Evolutionary conservation across 2,329 filamentous ascomycete genomes (phyloP).

Genomic region (Epichloe uncinata): DNA sequence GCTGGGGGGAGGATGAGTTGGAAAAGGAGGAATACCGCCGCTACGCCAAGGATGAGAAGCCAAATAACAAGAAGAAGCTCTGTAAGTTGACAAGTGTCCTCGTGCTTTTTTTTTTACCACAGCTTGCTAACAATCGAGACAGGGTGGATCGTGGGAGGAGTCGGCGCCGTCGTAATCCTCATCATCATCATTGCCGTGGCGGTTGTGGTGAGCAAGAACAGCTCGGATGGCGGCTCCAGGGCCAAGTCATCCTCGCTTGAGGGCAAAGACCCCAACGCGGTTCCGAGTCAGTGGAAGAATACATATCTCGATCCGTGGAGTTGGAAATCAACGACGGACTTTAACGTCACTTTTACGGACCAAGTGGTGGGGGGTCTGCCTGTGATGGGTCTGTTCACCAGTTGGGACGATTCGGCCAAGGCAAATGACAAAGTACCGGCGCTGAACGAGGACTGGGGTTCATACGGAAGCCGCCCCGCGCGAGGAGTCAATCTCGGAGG

Average conservation of each 20-base stretch:
- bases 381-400: slow-evolving; percentile 73
- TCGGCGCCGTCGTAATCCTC: slow-evolving; percentile 41
- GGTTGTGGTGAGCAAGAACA: slow-evolving; percentile 53
- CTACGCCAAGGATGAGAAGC: slow-evolving; percentile 29
- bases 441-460: slow-evolving; percentile 59
- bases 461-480: slow-evolving; percentile 66
- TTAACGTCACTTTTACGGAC: slow-evolving; percentile 89
- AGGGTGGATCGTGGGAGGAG: slow-evolving; percentile 42
- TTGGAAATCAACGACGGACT: slow-evolving; percentile 81
- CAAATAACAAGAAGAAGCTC: slow-evolving; percentile 46
- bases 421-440: slow-evolving; percentile 72
- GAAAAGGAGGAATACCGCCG: slow-evolving; percentile 37
- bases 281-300: slow-evolving; percentile 54
- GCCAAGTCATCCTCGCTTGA: slow-evolving; percentile 27
- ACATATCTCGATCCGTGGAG: slow-evolving; percentile 78
- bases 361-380: slow-evolving; percentile 80
- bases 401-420: slow-evolving; percentile 70
- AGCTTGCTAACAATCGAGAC: slow-evolving; percentile 10
- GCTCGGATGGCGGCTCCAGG: slow-evolving; percentile 17
- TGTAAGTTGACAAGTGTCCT: slow-evolving; percentile 26
- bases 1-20: slow-evolving; percentile 27
- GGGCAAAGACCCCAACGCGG: slow-evolving; percentile 38
- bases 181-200: slow-evolving; percentile 57
- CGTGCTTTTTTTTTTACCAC: no score
- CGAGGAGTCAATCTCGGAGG: slow-evolving; percentile 87